Evolutionary conservation across 2,329 filamentous ascomycete species (phyloP).

Genomic region (Spiromastix sp.): DNA sequence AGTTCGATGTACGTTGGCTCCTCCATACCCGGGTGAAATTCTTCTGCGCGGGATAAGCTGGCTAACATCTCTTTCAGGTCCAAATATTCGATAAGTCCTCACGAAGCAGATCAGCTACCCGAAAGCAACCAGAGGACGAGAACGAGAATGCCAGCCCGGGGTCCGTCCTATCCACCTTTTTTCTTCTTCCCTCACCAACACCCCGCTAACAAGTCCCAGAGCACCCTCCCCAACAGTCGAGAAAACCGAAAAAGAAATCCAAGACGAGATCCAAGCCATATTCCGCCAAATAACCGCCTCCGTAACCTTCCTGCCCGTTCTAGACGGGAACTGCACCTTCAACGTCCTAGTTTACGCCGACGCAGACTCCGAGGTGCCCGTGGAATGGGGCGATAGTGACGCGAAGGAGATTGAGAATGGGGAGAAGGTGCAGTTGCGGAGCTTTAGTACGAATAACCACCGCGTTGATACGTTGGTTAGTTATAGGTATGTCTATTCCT

Average conservation of each 20-base stretch:
- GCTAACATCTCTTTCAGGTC: conserved; percentile 28
- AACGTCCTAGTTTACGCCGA: conserved; percentile 98
- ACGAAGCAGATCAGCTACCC: conserved; percentile 37
- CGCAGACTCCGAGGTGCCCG: conserved; percentile 87
- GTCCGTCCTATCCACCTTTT: conserved; percentile 28
- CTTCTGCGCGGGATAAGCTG: neutral
- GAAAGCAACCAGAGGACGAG: conserved; percentile 37
- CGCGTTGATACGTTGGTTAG: conserved; percentile 91
- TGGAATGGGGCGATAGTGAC: conserved; percentile 98
- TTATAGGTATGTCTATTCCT: conserved; percentile 48
- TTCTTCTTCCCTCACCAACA: neutral
- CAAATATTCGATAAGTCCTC: conserved; percentile 46
- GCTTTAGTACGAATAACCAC: conserved; percentile 92
- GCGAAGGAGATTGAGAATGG: conserved; percentile 92
- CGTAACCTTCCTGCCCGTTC: conserved; percentile 90
- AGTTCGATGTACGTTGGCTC: conserved; percentile 65
- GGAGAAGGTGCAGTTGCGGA: conserved; percentile 88
- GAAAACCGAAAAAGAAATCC: conserved; percentile 89
- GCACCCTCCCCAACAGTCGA: conserved; percentile 37
- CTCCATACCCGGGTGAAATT: neutral
- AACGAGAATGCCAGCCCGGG: conserved; percentile 59
- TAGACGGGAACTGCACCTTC: conserved; percentile 93
- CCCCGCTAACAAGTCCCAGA: conserved; percentile 4
- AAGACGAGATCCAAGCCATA: conserved; percentile 88
- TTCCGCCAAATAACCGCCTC: conserved; percentile 98